A percentile compares a stretch with the other conserved stretches of the same genome.
phyloP scores from a whole-genome alignment of 2,329 filamentous ascomycete species.

The Arthrobotrys iridis region DNA sequence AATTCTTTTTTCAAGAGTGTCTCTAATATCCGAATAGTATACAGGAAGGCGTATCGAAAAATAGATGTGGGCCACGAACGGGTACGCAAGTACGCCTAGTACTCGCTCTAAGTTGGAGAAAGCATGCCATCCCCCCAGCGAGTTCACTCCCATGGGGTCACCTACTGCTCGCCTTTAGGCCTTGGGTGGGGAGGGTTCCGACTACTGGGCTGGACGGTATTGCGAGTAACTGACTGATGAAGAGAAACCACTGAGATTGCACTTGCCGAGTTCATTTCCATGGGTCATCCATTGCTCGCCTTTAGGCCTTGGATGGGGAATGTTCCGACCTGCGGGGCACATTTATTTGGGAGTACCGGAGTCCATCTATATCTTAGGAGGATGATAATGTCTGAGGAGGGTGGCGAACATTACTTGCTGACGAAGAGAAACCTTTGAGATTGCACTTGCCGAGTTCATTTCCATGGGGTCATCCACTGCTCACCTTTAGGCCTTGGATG shows the following conservation, averaged over 20 bases:
- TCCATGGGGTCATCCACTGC: background rate
- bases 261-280: background rate
- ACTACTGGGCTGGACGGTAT: background rate
- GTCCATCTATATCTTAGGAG: no score
- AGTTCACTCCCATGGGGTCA: background rate
- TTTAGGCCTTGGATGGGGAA: background rate
- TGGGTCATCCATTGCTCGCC: background rate
- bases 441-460: background rate
- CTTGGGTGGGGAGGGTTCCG: background rate
- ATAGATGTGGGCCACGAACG: background rate
- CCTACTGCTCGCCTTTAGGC: background rate
- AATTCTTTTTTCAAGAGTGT: no score
- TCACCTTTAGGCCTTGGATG: background rate
- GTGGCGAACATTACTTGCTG: background rate
- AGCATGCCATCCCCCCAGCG: background rate
- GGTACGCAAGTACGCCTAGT: conserved; percentile 8
- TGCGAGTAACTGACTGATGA: background rate
- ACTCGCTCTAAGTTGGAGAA: background rate
- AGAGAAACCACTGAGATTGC: background rate
- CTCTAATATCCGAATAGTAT: background rate
- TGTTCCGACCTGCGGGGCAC: background rate
- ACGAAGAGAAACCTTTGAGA: background rate
- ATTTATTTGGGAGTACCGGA: no score
- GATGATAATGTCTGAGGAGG: no score
- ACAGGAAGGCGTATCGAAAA: background rate